These are phyloP conservation scores for Neofusicoccum umdonicola DNA, from an alignment of 2,329 filamentous ascomycete genomes.

Conservation along the genomic window DNA sequence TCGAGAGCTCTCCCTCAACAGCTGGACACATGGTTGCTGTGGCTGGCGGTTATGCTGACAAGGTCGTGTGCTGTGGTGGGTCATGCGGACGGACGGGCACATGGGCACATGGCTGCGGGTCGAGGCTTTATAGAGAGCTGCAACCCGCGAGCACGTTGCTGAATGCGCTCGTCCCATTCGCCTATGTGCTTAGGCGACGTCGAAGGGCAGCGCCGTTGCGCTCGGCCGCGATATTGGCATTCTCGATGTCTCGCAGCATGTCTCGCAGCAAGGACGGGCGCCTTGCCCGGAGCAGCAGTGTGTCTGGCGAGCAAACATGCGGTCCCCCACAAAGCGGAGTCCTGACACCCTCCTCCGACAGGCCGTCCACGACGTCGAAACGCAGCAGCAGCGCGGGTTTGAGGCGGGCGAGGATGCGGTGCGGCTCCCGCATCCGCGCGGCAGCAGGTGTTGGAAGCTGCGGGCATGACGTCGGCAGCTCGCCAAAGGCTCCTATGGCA, in stretches of 20 bases:
- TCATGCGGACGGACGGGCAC: constrained; percentile 3
- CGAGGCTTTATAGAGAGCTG: constrained; percentile 13
- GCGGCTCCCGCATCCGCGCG: neutral
- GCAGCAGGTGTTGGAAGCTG: neutral
- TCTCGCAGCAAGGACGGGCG: neutral
- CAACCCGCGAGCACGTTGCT: neutral
- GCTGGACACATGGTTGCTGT: neutral
- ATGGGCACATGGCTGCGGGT: neutral
- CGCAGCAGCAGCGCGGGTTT: neutral
- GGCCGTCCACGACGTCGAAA: neutral
- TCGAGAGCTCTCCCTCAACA: constrained; percentile 9
- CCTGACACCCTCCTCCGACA: neutral
- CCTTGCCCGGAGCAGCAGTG: neutral
- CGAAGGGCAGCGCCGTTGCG: neutral
- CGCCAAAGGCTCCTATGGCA: constrained; percentile 1
- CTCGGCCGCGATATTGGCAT: neutral
- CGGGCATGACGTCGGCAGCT: constrained; percentile 4
- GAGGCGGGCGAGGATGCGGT: neutral
- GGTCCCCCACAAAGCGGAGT: neutral
- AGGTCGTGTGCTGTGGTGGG: neutral
- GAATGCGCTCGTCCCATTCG: constrained; percentile 7
- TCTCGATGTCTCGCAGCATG: neutral
- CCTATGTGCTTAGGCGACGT: neutral
- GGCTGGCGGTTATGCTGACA: neutral
- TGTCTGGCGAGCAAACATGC: neutral